A percentile compares a stretch with the other conserved stretches of the same genome.
Conservation (phyloP, 1,284 basidiomycete species). For the Phellopilus nigrolimitatus region DNA sequence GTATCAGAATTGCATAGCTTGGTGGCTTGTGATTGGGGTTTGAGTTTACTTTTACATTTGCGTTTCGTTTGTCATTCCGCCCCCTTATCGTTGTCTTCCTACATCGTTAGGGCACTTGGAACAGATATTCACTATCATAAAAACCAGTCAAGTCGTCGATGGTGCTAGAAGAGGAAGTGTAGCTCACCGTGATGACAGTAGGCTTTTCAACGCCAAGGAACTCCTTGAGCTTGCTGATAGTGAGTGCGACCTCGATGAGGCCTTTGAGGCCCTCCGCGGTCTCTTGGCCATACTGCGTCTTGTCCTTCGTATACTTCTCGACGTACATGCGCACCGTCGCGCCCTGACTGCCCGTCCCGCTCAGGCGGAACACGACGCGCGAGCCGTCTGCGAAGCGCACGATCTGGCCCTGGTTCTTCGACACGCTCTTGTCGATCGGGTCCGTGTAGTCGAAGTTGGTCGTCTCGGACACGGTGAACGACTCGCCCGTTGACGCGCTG, state of each 20-base stretch:
- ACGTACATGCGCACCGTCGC: conserved; percentile 93
- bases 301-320: conserved; percentile 87
- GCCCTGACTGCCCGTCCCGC: conserved; percentile 92
- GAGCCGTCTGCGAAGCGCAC: conserved; percentile 89
- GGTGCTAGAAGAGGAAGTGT: background rate
- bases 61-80: background rate
- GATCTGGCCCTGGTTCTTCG: conserved; percentile 94
- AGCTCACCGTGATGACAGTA: conserved; percentile 88
- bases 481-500: conserved; percentile 60
- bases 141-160: too few relatives aligned
- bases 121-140: background rate
- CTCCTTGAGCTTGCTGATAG: conserved; percentile 79
- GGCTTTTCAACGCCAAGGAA: conserved; percentile 86
- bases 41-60: background rate
- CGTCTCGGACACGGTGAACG: conserved; percentile 76
- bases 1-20: background rate
- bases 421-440: conserved; percentile 92
- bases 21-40: background rate
- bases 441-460: conserved; percentile 96
- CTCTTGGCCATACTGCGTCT: conserved; percentile 66
- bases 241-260: conserved; percentile 90
- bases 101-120: background rate
- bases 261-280: conserved; percentile 91
- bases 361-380: conserved; percentile 92
- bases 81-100: background rate